Percentiles rank a stretch among this genome's conserved stretches.
Conservation (phyloP, 208 protist species). For the Acanthamoeba culbertsoni region DNA sequence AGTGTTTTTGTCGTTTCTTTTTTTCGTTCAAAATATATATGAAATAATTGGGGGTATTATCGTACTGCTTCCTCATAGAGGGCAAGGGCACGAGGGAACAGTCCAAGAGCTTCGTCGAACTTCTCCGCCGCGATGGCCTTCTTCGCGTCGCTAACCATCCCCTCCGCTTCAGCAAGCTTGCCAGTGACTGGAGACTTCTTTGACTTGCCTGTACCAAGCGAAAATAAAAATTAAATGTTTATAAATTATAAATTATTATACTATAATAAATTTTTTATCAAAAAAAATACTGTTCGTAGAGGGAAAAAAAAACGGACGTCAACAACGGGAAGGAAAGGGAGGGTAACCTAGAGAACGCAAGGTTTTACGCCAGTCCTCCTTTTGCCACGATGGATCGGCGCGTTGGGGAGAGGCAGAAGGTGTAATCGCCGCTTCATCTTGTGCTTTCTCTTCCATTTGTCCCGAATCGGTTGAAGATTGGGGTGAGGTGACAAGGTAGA, state of each 20-base stretch:
- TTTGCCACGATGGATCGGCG: not conserved
- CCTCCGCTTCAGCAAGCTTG: not conserved
- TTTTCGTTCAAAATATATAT: too few species aligned
- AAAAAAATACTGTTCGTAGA: not conserved
- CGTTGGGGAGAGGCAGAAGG: not conserved
- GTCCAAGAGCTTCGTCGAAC: not conserved
- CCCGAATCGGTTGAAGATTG: too few species aligned
- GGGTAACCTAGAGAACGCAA: not conserved
- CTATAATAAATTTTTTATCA: not conserved
- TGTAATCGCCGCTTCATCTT: not conserved
- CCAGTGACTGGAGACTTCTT: not conserved
- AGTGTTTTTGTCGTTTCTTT: too few species aligned
- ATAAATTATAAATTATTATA: not conserved
- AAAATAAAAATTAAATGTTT: too few species aligned
- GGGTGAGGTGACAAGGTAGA: too few species aligned
- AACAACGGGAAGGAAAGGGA: not conserved
- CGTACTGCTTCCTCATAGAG: not conserved
- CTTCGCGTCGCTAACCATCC: not conserved
- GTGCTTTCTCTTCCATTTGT: not conserved
- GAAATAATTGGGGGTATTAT: not conserved
- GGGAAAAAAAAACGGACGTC: not conserved
- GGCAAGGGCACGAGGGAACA: not conserved
- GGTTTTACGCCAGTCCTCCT: constrained; percentile 5
- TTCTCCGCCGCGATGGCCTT: constrained; percentile 2
- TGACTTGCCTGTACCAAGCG: not conserved